These are phyloP conservation scores for Hordeum pubiflorum DNA, from an alignment of 202 grass and related monocot species.

Conservation along the genomic window DNA sequence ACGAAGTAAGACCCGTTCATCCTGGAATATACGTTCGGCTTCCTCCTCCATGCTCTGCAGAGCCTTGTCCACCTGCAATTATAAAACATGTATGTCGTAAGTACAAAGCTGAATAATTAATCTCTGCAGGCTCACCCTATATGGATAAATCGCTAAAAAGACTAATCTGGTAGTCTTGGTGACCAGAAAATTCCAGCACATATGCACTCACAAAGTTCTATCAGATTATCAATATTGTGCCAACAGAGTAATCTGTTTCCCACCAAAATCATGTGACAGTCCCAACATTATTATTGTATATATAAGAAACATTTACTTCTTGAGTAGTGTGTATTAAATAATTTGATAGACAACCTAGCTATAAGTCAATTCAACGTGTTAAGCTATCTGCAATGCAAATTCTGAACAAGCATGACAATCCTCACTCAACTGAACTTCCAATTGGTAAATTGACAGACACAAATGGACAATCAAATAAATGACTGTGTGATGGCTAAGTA, in stretches of 20 bases:
- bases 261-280: too few species aligned
- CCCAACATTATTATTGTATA: too few species aligned
- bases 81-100: slow-evolving; percentile 10
- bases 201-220: neutral
- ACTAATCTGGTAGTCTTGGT: neutral
- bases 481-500: neutral
- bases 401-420: neutral
- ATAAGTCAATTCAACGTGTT: neutral
- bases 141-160: neutral
- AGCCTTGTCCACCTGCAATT: slow-evolving; percentile 81
- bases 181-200: neutral
- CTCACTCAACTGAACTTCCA: neutral
- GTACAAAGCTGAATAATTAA: slow-evolving; percentile 5
- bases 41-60: slow-evolving; percentile 95
- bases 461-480: neutral
- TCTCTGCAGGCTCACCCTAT: neutral
- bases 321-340: neutral
- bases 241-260: neutral
- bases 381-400: neutral
- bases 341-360: neutral
- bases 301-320: neutral
- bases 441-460: neutral
- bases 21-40: slow-evolving; percentile 85
- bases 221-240: neutral
- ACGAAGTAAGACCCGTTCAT: slow-evolving; percentile 72